These are phyloP conservation scores for Trichoderma aggressivum DNA, from an alignment of 2,329 filamentous ascomycete genomes.

Conservation along the genomic window DNA sequence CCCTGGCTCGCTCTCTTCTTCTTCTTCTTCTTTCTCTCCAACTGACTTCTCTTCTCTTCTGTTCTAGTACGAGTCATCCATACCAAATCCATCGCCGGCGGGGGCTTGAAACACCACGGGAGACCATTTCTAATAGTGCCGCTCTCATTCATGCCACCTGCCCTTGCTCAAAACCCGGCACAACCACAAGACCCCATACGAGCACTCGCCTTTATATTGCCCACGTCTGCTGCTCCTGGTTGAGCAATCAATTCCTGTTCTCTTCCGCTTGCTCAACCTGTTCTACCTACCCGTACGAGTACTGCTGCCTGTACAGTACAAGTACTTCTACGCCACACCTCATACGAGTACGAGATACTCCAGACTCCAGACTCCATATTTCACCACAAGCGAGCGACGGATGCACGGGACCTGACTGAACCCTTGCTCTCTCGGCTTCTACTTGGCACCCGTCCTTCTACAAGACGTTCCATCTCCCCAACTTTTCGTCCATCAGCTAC, in stretches of 20 bases:
- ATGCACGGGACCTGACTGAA: constrained; percentile 3
- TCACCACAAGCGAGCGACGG: constrained; percentile 1
- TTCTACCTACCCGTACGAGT: neutral
- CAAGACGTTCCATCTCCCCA: constrained; percentile 1
- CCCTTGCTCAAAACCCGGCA: neutral
- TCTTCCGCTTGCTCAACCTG: neutral
- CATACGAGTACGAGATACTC: neutral
- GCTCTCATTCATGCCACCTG: neutral
- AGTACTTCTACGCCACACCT: neutral
- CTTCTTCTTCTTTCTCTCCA: neutral
- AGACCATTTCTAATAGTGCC: neutral
- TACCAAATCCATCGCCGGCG: neutral
- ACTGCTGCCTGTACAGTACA: too few relatives aligned
- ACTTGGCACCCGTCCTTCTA: neutral
- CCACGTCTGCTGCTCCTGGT: constrained; percentile 2
- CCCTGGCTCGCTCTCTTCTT: neutral
- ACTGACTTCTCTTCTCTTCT: neutral
- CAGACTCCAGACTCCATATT: neutral
- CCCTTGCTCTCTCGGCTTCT: constrained; percentile 1
- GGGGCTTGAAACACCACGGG: neutral
- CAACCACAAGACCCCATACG: neutral
- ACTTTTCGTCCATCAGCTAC: neutral
- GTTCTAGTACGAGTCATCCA: neutral
- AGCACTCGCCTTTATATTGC: constrained; percentile 1
- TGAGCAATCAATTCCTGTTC: neutral